A percentile compares a stretch with the other conserved stretches of the same genome.
Conservation (phyloP, 352 stramenopile species). For the Phytophthora idaei region DNA sequence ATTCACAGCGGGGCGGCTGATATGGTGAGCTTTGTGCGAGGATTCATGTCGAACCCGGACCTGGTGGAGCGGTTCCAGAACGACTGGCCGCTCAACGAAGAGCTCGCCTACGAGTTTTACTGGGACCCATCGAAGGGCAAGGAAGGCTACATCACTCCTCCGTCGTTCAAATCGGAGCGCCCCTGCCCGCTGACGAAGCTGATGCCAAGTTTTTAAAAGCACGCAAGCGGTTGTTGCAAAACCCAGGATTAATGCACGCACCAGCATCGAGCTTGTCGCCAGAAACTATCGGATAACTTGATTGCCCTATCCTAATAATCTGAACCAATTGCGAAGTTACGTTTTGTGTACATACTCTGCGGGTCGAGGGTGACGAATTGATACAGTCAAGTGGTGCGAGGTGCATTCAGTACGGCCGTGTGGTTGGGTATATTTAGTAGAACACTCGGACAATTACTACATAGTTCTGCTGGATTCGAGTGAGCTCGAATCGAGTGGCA, state of each 20-base stretch:
- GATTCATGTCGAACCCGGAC: slow-evolving; percentile 36
- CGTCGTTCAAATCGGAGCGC: slow-evolving; percentile 12
- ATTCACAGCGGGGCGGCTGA: slow-evolving; percentile 30
- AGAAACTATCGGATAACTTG: neutral
- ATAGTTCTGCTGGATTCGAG: too few relatives aligned
- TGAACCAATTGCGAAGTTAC: too few relatives aligned
- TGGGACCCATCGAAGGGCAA: slow-evolving; percentile 31
- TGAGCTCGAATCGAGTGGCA: too few relatives aligned
- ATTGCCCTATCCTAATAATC: neutral
- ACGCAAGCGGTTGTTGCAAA: neutral
- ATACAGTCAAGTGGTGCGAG: too few relatives aligned
- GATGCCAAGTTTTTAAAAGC: slow-evolving; percentile 14
- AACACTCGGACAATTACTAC: too few relatives aligned
- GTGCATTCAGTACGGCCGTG: too few relatives aligned
- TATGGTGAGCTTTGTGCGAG: slow-evolving; percentile 31
- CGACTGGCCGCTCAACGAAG: slow-evolving; percentile 25
- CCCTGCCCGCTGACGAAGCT: slow-evolving; percentile 16
- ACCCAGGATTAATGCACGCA: too few relatives aligned
- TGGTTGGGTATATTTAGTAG: too few relatives aligned
- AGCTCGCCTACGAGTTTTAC: slow-evolving; percentile 34
- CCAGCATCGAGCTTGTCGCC: slow-evolving; percentile 2
- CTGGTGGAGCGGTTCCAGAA: slow-evolving; percentile 27
- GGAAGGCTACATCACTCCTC: slow-evolving; percentile 29
- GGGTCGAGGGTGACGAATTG: too few relatives aligned
- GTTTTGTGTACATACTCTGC: too few relatives aligned